A percentile compares a stretch with the other conserved stretches of the same genome.
Conservation (phyloP, 2,329 filamentous ascomycete genomes). For the Tolypocladium endophyticum region DNA sequence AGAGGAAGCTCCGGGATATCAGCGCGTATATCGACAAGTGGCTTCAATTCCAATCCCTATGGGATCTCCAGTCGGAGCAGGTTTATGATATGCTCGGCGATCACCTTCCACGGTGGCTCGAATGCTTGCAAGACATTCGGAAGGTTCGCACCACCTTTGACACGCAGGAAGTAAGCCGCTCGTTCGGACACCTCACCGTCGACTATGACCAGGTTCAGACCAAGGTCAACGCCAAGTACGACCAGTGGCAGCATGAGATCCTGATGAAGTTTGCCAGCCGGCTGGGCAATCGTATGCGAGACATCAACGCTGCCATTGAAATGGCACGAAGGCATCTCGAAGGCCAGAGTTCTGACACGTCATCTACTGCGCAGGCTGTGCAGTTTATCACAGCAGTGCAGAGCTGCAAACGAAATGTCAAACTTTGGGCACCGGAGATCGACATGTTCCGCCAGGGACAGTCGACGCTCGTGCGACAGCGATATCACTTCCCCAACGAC, state of each 20-base stretch:
- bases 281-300: slow-evolving; percentile 80
- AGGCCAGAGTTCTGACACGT: slow-evolving; percentile 81
- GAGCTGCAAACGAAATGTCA: slow-evolving; percentile 88
- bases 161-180: slow-evolving; percentile 84
- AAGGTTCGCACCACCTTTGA: slow-evolving; percentile 95
- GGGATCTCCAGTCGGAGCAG: slow-evolving; percentile 93
- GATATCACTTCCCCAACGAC: slow-evolving; percentile 86
- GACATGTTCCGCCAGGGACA: slow-evolving; percentile 94
- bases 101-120: slow-evolving; percentile 84
- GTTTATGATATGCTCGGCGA: slow-evolving; percentile 89
- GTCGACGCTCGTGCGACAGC: slow-evolving; percentile 79
- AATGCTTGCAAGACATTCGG: slow-evolving; percentile 91
- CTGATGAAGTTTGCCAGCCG: slow-evolving; percentile 84
- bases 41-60: slow-evolving; percentile 96
- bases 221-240: slow-evolving; percentile 98
- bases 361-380: slow-evolving; percentile 92
- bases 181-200: slow-evolving; percentile 88
- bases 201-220: slow-evolving; percentile 98
- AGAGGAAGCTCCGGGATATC: slow-evolving; percentile 72
- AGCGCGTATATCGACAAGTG: slow-evolving; percentile 89
- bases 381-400: slow-evolving; percentile 98
- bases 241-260: slow-evolving; percentile 98
- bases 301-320: slow-evolving; percentile 85
- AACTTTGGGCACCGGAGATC: slow-evolving; percentile 89
- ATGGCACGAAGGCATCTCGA: slow-evolving; percentile 86